Base-by-base conservation (phyloP, 2,329 filamentous ascomycete species). In the Talaromyces sp. region DNA sequence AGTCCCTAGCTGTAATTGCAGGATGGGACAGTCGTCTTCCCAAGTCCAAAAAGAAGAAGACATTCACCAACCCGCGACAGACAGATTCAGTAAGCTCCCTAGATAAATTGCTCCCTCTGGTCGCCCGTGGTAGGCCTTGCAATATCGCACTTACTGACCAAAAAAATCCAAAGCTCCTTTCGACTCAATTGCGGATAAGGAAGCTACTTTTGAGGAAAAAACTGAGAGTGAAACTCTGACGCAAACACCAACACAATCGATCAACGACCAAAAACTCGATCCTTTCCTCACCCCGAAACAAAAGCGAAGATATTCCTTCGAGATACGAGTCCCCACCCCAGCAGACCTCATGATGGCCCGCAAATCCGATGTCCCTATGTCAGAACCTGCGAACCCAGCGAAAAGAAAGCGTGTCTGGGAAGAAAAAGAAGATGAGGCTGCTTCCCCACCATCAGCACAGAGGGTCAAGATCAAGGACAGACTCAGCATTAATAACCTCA, bases 371-470 rank as follows among this genome's bases (percentile, higher is more conserved):
- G 35, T 39, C 37, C 54, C 42, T 50, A 58, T 60, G 12, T 59
- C 64, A 16, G 60, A 66, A 25, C 44, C 54, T n/a, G 37, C 66
- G 21, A 68, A 65, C 1, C 63, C 66, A 12, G 44, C 62, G 35
- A 75, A 74, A 64, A 71, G 73, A 57, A 75, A 71, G 61, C 71
- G 69, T 31, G 57, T 66, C n/a, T 60, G 37, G 37, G 25, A 60
- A 18, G 31, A 33, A 48, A 28, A 60, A 18, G 42, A 28, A 7
- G 40, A 28, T 28, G 23, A 28, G 31, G 46, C 25, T 50, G 28
- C 25, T 28, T 14, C 3, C 28, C 46, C 54, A 42, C 54, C 54
- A 7, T n/a, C 35, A n/a, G 21, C 54, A 40, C 54, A 42, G 21
- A 57, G 54, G n/a, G 54, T 57, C 7, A 57, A 57, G 37, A 40